phyloP scores from a whole-genome alignment of 805 yeast genomes.

The Kodamaea neixiangensis region DNA sequence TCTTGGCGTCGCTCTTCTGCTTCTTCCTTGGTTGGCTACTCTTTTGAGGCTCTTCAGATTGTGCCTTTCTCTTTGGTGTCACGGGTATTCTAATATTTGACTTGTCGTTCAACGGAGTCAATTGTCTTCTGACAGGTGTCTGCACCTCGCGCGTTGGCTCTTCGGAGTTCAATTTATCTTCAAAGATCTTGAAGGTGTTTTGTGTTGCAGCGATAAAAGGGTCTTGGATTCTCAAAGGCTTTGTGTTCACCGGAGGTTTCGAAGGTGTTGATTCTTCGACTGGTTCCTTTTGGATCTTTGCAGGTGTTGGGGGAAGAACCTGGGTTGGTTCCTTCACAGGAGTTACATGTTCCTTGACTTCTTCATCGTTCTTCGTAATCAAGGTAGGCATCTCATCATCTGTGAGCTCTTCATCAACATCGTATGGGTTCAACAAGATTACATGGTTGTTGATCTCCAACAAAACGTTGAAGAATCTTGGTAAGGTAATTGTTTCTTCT shows the following conservation, averaged over 20 bases:
- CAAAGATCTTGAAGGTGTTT: conserved; percentile 14
- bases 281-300: not conserved
- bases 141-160: conserved; percentile 17
- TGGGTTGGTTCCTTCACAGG: not conserved
- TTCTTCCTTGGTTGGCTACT: conserved; percentile 13
- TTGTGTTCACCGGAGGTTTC: conserved; percentile 3
- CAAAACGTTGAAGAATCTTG: conserved; percentile 59
- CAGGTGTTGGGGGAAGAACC: not conserved
- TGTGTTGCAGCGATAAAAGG: conserved; percentile 1
- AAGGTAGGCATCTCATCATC: conserved; percentile 44
- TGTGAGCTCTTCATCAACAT: conserved; percentile 44
- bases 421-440: conserved; percentile 51
- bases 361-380: conserved; percentile 1
- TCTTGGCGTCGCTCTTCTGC: conserved; percentile 28
- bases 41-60: conserved; percentile 37
- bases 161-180: conserved; percentile 11
- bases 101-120: conserved; percentile 29
- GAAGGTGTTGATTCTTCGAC: conserved; percentile 5
- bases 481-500: conserved; percentile 65
- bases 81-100: conserved; percentile 22
- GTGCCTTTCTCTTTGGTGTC: conserved; percentile 25
- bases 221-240: conserved; percentile 1
- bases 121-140: conserved; percentile 16
- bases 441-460: conserved; percentile 72
- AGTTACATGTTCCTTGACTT: not conserved